Evolutionary conservation across 1,284 basidiomycete species (phyloP).

Genomic region (Bjerkandera adusta): DNA sequence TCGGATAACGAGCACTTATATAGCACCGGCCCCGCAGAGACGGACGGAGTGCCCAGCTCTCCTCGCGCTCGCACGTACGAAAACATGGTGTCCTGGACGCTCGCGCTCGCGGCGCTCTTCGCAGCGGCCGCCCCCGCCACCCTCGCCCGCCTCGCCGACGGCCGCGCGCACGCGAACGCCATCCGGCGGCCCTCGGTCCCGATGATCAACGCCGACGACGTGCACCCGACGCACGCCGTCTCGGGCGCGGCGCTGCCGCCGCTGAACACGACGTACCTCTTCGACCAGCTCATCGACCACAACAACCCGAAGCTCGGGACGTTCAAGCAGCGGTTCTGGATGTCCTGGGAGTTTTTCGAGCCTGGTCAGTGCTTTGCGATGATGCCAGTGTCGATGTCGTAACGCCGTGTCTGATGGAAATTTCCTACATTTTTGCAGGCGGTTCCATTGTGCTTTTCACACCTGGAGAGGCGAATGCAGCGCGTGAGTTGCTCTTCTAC

Average conservation of each 20-base stretch:
- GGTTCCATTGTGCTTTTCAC: conserved; percentile 67
- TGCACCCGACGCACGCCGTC: conserved; percentile 1
- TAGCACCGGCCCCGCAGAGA: no score
- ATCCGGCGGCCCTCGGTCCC: conserved; percentile 21
- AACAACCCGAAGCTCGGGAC: conserved; percentile 69
- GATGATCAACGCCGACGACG: conserved; percentile 9
- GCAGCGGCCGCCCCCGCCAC: conserved; percentile 1
- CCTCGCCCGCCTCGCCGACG: conserved; percentile 21
- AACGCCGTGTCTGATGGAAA: background rate
- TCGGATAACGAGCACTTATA: no score
- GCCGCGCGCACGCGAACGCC: conserved; percentile 23
- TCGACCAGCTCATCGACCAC: conserved; percentile 75
- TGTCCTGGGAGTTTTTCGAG: conserved; percentile 61
- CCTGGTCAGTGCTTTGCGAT: conserved; percentile 32
- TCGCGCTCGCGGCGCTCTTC: background rate
- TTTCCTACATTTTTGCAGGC: conserved; percentile 34
- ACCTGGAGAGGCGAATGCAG: conserved; percentile 43
- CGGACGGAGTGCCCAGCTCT: no score
- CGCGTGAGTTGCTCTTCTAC: conserved; percentile 34
- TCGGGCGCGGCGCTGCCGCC: conserved; percentile 24
- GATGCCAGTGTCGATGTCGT: background rate
- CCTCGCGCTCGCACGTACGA: no score
- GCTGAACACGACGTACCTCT: conserved; percentile 48
- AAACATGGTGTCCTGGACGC: conserved; percentile 1
- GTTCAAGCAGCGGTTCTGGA: conserved; percentile 73